Evolutionary conservation across 1,284 basidiomycete genomes (phyloP), one percentile per base, ranked within the genome.

Genomic region (Xerocomus cyaneibrunnescens): DNA sequence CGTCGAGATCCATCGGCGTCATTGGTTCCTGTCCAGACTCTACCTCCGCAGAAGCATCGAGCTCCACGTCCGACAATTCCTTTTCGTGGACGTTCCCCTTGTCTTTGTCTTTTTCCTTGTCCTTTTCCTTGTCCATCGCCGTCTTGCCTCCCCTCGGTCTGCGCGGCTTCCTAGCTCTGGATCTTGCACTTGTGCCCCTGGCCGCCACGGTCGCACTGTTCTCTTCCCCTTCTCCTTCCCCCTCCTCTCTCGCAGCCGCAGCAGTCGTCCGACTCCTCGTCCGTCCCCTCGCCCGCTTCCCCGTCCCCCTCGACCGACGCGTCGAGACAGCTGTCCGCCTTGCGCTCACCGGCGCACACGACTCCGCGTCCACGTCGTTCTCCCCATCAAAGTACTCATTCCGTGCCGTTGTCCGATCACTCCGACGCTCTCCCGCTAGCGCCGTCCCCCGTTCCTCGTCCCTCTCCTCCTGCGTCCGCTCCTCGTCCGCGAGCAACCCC

Each of bases 361-460:
- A 73, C 43, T 77, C 77, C 39, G 47, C 57, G 39, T 88, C 87
- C 19, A 79, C 73, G 59, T 91, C 89, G 45, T 81, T 76, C 23
- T 90, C 87, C 13, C 81, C 84, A 50, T 89, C 87, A 62, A 78
- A 92, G 59, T 76, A 89, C 58, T 91, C 89, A 59, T 86, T 88
- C 55, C 79, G 68, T 1, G 77, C 74, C 17, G 64, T 73, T 44
- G 76, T 76, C 19, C 76, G 71, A 52, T 84, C 84, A 5, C 64
- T 68, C 51, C 82, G 73, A 38, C 71, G 70, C 61, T 88, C 87
- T 21, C 84, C 86, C 3, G 78, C 83, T 28, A 69, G 62, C 3
- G 76, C 80, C 2, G 79, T 84, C 7, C 81, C 79, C 36, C 64
- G 67, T 45, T 83, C 83, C 54, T 91, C 89, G 39, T 87, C 84